phyloP scores from a whole-genome alignment of 2,329 filamentous ascomycete species.

The Thermomyces lanuginosus region DNA sequence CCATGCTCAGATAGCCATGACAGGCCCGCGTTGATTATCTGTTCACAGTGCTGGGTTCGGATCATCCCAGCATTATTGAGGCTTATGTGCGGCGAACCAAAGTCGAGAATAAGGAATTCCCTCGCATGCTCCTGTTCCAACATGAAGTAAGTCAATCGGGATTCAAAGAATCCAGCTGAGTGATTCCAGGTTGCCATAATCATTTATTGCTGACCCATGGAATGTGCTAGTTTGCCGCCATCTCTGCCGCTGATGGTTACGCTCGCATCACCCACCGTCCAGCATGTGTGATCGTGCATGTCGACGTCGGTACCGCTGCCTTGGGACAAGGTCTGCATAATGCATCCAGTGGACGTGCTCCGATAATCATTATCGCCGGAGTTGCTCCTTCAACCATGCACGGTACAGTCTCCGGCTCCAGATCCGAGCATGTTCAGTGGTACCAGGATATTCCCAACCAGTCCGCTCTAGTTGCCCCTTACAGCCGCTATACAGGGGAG shows the following conservation, averaged over 20 bases:
- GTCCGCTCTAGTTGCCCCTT: constrained; percentile 60
- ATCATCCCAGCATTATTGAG: constrained; percentile 9
- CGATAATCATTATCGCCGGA: constrained; percentile 60
- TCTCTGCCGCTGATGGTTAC: constrained; percentile 9
- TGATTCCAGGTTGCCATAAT: too few species aligned
- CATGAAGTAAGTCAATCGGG: constrained; percentile 8
- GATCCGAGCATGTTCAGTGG: constrained; percentile 72
- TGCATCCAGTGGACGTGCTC: constrained; percentile 52
- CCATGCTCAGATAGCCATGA: constrained; percentile 1
- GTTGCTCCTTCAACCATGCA: constrained; percentile 57
- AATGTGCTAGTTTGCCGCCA: constrained; percentile 8
- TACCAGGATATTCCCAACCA: constrained; percentile 68
- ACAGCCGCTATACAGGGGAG: constrained; percentile 66
- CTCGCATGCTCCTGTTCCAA: constrained; percentile 9
- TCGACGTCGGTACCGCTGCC: constrained; percentile 63
- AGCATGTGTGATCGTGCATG: constrained; percentile 53
- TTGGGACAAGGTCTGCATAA: constrained; percentile 66
- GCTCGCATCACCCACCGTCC: constrained; percentile 8
- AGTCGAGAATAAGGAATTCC: constrained; percentile 6
- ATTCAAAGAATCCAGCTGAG: too few species aligned
- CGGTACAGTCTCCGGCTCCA: constrained; percentile 53
- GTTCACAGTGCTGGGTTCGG: constrained; percentile 8
- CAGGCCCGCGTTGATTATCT: constrained; percentile 8
- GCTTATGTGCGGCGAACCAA: constrained; percentile 8
- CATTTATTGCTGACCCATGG: background rate